Evolutionary conservation across 2,329 filamentous ascomycete species (phyloP), one percentile per base, ranked within the genome.

Genomic region (Aspergillus novofumigatus): DNA sequence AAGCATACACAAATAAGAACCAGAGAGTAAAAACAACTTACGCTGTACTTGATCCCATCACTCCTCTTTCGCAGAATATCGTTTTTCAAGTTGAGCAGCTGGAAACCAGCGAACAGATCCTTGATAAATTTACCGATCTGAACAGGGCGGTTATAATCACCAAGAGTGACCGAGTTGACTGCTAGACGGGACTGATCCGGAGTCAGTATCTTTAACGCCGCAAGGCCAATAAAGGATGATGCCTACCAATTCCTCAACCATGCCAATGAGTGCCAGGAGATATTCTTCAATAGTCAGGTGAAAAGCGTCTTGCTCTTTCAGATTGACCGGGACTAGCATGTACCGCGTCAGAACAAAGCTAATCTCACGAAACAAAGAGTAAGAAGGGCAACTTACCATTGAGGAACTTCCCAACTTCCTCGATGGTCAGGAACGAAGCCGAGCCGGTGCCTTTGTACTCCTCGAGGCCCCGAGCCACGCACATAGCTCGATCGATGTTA

Each of bases 271-370:
- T 14, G 91, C 87, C 58, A 95, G 87, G 25, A 99, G 86, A 75
- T 99, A 99, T 77, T 99, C 94, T 76, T 99, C 94, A 67, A 97
- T 93, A 47, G 92, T 95, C 67, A 99, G 81, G 74, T 99, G 94
- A 82, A 99, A 99, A 52, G 86, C 85, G 72, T 97, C 93, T 60
- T 84, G 81, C 68, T 93, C 89, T 75, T 96, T 96, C 68, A 96
- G 83, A 72, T 97, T 97, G 61, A 94, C 88, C 11, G 92, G 92
- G 10, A 96, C 92, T 92, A 62, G 35, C 14, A 14, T 21, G 47
- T 38, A 42, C 26, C 20, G 21, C 5, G 11, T 21, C 17, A 41
- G n/a, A 29, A 9, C 25, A 21, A 2, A 45, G n/a, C 26, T 35
- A 49, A 54, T 20, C 65, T 53, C 60, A 4, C 10, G n/a, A 51